Evolutionary conservation across 805 yeast genomes (phyloP).

Genomic region (Schwanniomyces yamadae): DNA sequence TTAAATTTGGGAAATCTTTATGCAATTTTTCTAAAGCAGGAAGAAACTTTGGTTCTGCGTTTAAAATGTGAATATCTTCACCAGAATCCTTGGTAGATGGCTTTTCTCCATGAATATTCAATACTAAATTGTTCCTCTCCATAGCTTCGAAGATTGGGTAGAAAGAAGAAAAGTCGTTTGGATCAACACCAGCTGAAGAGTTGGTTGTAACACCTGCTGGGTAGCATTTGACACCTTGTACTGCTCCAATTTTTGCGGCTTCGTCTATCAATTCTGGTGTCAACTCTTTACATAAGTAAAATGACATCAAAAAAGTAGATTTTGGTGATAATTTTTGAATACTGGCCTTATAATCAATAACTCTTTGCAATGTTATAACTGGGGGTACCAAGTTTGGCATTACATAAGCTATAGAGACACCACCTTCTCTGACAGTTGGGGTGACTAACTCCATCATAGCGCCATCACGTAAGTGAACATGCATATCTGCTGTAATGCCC

Average conservation of each 20-base stretch:
- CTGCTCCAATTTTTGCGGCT: conserved; percentile 68
- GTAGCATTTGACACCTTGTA: conserved; percentile 91
- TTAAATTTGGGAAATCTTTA: conserved; percentile 76
- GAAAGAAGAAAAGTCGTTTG: conserved; percentile 83
- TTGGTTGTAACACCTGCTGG: conserved; percentile 99
- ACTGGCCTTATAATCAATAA: conserved; percentile 61
- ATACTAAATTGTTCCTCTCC: conserved; percentile 73
- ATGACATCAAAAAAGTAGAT: conserved; percentile 88
- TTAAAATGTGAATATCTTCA: conserved; percentile 78
- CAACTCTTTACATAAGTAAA: conserved; percentile 73
- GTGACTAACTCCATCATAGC: conserved; percentile 88
- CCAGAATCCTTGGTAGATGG: conserved; percentile 56
- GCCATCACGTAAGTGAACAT: conserved; percentile 94
- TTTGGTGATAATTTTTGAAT: conserved; percentile 69
- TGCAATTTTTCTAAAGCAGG: conserved; percentile 86
- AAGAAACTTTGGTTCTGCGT: conserved; percentile 89
- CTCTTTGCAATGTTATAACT: conserved; percentile 71
- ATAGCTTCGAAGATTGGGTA: conserved; percentile 89
- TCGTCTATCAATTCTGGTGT: conserved; percentile 82
- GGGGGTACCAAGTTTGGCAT: conserved; percentile 99
- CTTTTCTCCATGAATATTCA: conserved; percentile 94
- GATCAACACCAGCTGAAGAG: conserved; percentile 87
- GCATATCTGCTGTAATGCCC: conserved; percentile 86
- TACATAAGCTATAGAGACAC: conserved; percentile 84
- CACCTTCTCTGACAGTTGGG: conserved; percentile 89